A percentile compares a stretch with the other conserved stretches of the same genome.
Evolutionary conservation across 192 early-diverging fungal genomes (phyloP).

Genomic region (Backusella luteola): DNA sequence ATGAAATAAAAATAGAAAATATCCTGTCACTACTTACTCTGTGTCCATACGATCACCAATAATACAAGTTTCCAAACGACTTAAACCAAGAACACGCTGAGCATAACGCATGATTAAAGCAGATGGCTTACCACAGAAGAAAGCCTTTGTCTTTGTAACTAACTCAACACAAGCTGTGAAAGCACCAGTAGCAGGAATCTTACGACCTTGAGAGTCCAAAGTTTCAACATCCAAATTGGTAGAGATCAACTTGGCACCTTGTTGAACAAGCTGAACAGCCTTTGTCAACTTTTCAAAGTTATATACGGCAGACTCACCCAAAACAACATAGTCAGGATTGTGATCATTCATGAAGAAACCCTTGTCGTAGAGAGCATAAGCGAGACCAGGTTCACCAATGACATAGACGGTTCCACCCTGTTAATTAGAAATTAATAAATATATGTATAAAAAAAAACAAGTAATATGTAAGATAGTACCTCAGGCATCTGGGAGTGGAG

Average conservation of each 20-base stretch:
- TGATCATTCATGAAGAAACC: slow-evolving; percentile 61
- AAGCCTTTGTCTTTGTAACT: slow-evolving; percentile 58
- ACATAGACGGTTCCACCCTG: slow-evolving; percentile 48
- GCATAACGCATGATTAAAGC: slow-evolving; percentile 60
- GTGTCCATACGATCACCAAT: slow-evolving; percentile 71
- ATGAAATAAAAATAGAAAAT: neutral
- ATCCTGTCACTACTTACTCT: slow-evolving; percentile 39
- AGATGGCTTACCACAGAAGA: slow-evolving; percentile 57
- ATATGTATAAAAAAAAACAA: neutral
- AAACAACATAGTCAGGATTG: slow-evolving; percentile 59
- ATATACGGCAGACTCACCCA: slow-evolving; percentile 55
- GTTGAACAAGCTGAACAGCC: slow-evolving; percentile 52
- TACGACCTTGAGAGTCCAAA: slow-evolving; percentile 42
- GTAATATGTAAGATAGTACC: neutral
- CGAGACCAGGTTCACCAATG: slow-evolving; percentile 60
- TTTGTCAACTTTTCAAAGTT: slow-evolving; percentile 55
- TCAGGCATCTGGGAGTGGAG: slow-evolving; percentile 53
- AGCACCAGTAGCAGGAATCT: slow-evolving; percentile 56
- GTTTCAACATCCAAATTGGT: slow-evolving; percentile 63
- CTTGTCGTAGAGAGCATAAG: slow-evolving; percentile 54
- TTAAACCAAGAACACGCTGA: slow-evolving; percentile 48
- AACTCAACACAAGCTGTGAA: slow-evolving; percentile 56
- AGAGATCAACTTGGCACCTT: slow-evolving; percentile 58
- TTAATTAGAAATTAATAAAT: slow-evolving; percentile 1
- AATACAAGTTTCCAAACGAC: slow-evolving; percentile 58